A percentile compares a stretch with the other conserved stretches of the same genome.
These are phyloP conservation scores for Verbascum thapsus DNA, from an alignment of 257 asterid species.

Conservation along the genomic window DNA sequence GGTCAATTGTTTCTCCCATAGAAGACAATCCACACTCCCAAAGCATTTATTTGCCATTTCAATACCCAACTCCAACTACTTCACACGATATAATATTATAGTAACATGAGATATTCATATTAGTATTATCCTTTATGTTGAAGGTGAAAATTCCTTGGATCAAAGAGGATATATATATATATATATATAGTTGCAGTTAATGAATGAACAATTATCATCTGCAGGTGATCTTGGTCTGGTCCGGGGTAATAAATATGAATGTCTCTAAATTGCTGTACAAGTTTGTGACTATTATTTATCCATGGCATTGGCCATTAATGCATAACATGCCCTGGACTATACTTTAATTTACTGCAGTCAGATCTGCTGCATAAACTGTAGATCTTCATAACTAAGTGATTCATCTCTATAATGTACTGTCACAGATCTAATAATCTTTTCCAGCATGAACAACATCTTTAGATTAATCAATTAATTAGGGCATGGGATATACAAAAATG, in stretches of 20 bases:
- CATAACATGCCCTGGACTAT: background rate
- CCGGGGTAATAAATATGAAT: constrained; percentile 17
- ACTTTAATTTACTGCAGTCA: constrained; percentile 22
- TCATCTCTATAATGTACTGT: constrained; percentile 38
- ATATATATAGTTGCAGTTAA: no score
- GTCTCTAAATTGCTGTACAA: background rate
- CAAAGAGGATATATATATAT: no score
- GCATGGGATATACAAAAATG: background rate
- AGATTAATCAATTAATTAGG: constrained; percentile 1
- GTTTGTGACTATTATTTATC: no score
- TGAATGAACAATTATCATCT: no score
- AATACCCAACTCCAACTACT: no score
- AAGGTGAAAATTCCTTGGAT: no score
- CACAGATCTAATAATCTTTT: constrained; percentile 25
- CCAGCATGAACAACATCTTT: background rate
- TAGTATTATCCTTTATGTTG: no score
- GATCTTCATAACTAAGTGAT: constrained; percentile 37
- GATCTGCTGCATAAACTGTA: constrained; percentile 39
- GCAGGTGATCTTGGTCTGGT: no score
- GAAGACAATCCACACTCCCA: constrained; percentile 8
- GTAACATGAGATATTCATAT: no score
- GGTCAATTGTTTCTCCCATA: background rate
- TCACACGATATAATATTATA: no score
- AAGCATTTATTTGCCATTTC: background rate
- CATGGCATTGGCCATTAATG: constrained; percentile 10